phyloP scores from a whole-genome alignment of 2,329 filamentous ascomycete genomes.

The Fusarium sp. region DNA sequence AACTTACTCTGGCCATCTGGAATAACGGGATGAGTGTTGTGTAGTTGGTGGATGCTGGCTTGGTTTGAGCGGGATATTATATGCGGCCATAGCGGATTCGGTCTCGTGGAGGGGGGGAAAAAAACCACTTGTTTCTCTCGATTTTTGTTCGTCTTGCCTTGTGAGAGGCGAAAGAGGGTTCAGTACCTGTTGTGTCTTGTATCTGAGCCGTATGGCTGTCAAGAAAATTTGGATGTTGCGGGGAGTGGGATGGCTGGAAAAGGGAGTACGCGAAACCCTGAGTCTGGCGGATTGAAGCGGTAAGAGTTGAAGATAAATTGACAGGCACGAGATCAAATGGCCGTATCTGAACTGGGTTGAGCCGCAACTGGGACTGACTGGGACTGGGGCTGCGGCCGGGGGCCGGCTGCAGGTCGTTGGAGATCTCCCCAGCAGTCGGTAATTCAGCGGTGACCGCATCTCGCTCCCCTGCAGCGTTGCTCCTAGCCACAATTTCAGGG shows the following conservation, averaged over 20 bases:
- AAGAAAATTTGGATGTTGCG: constrained; percentile 5
- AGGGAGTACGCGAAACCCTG: neutral
- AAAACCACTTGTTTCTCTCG: neutral
- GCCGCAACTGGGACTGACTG: constrained; percentile 8
- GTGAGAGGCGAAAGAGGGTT: neutral
- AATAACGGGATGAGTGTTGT: neutral
- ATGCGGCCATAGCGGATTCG: neutral
- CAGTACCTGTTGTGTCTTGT: neutral
- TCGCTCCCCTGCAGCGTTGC: constrained; percentile 9
- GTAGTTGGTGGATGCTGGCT: neutral
- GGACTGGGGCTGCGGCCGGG: constrained; percentile 5
- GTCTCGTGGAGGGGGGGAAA: neutral
- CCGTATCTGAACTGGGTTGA: constrained; percentile 5
- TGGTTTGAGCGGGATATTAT: neutral
- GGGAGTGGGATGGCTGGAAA: neutral
- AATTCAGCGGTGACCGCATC: constrained; percentile 19
- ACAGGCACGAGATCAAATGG: neutral
- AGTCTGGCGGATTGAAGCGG: neutral
- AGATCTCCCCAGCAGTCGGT: constrained; percentile 16
- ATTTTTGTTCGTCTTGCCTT: neutral
- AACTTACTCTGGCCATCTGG: neutral
- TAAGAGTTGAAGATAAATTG: constrained; percentile 2
- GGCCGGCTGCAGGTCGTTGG: constrained; percentile 20
- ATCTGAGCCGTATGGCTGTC: constrained; percentile 15
- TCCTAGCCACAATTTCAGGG: constrained; percentile 24